A percentile compares a stretch with the other conserved stretches of the same genome.
phyloP scores from a whole-genome alignment of 371 early-diverging fungal species.

The Phascolomyces articulosus region DNA sequence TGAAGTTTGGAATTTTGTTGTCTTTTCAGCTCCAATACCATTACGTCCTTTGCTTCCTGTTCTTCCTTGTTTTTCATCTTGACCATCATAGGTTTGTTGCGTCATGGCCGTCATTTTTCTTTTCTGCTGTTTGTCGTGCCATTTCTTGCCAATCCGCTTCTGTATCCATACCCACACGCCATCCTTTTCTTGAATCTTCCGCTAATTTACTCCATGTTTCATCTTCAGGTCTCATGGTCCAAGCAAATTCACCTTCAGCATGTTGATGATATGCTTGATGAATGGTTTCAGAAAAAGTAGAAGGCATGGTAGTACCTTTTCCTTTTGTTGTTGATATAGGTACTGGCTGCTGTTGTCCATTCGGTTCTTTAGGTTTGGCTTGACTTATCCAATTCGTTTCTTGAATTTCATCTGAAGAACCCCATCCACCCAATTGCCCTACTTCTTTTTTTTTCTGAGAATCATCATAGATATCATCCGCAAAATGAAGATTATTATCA shows the following conservation, averaged over 20 bases:
- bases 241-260: slow-evolving; percentile 24
- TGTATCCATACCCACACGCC: slow-evolving; percentile 26
- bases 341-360: not conserved
- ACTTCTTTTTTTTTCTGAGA: not conserved
- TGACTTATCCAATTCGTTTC: slow-evolving; percentile 9
- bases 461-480: slow-evolving; percentile 13
- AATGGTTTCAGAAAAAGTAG: not conserved
- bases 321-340: not conserved
- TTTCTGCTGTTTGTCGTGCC: not conserved
- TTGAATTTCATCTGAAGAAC: not conserved
- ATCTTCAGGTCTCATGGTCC: slow-evolving; percentile 5
- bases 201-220: slow-evolving; percentile 29
- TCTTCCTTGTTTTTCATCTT: too few relatives aligned
- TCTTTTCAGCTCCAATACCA: not conserved
- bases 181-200: slow-evolving; percentile 9
- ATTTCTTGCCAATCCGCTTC: slow-evolving; percentile 15
- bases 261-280: slow-evolving; percentile 3
- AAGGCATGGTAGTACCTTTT: not conserved
- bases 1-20: slow-evolving; percentile 15
- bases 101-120: not conserved
- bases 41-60: too few relatives aligned
- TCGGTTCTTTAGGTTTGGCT: too few relatives aligned
- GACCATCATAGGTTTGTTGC: too few relatives aligned
- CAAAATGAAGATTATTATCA: slow-evolving; percentile 8
- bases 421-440: slow-evolving; percentile 4